Conservation (phyloP, 176 grass and related monocot species). For the Oryza glumipatula region DNA sequence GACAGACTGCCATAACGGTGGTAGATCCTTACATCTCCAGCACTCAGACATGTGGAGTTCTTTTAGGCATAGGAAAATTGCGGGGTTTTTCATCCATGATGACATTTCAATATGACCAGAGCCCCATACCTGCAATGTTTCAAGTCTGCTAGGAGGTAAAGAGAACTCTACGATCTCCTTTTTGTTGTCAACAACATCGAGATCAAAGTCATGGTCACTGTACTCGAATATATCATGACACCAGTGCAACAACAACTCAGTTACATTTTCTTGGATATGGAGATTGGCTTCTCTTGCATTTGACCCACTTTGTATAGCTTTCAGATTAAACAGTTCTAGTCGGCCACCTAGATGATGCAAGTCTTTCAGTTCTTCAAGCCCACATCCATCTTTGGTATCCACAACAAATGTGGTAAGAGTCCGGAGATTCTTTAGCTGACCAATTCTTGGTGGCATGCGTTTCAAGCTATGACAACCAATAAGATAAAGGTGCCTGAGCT, state of each 20-base stretch:
- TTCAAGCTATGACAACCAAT: constrained; percentile 1
- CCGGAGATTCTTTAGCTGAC: constrained; percentile 1
- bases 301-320: neutral
- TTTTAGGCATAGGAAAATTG: neutral
- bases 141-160: neutral
- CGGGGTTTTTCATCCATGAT: neutral
- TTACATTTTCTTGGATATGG: too few relatives aligned
- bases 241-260: too few relatives aligned
- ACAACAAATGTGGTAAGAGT: constrained; percentile 29
- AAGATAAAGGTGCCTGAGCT: constrained; percentile 6
- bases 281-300: neutral
- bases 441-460: constrained; percentile 13
- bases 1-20: neutral
- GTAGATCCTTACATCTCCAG: neutral
- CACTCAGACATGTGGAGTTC: neutral
- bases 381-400: neutral
- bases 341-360: constrained; percentile 20
- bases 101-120: neutral
- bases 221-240: neutral
- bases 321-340: constrained; percentile 20
- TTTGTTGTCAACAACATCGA: neutral
- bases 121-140: neutral
- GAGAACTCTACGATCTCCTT: neutral
- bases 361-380: constrained; percentile 30
- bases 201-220: neutral